Base-by-base conservation (phyloP, 202 grass and related monocot genomes). In the Cymbopogon flexuosus region DNA sequence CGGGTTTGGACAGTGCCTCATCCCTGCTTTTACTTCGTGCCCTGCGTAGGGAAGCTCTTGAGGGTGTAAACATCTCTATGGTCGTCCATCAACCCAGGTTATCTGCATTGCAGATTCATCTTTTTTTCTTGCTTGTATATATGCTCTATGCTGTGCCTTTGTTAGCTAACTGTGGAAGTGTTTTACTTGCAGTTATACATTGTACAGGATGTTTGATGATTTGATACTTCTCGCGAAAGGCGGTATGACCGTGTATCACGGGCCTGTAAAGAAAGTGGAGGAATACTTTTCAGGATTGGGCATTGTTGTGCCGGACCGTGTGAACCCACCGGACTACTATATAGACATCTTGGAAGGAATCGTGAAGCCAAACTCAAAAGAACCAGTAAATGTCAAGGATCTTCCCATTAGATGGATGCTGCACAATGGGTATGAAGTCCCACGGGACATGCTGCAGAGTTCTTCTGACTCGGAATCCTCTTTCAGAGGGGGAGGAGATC, bases 81-180 rank as follows among this genome's bases (percentile, higher is more conserved):
- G 94, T 97, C 24, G 91, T 97, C 83, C 94, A 97, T 86, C 94
- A 97, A 78, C 94, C 94, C 72, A 97, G 93, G 83, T 96, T 57
- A 6, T 56, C 3, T 21, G 51, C 19, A 10, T 83, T 81, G 31
- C 62, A 70, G 0, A 42, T 66, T 88, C 46, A 52, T 45, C 31
- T 27, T 12, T 79, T 34, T 62, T 12, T 79, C 42, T 62, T 46
- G 35, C 59, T 62, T 87, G 10, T 2, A 40, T 9, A 40, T 40
- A 51, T 18, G 42, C 10, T 42, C 10, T 6, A 46, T 46, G 36
- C 7, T 40, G 37, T 40, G 46, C 49, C 49, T n/a, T 52, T 8
- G 18, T n/a, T n/a, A n/a, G 49, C 49, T 73, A 51, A 77, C 59
- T 40, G 19, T 15, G 64, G 64, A 8, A 36, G 56, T 22, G 23